Base-by-base conservation (phyloP, 108 stramenopile species). In the Nitzschia putrida region DNA sequence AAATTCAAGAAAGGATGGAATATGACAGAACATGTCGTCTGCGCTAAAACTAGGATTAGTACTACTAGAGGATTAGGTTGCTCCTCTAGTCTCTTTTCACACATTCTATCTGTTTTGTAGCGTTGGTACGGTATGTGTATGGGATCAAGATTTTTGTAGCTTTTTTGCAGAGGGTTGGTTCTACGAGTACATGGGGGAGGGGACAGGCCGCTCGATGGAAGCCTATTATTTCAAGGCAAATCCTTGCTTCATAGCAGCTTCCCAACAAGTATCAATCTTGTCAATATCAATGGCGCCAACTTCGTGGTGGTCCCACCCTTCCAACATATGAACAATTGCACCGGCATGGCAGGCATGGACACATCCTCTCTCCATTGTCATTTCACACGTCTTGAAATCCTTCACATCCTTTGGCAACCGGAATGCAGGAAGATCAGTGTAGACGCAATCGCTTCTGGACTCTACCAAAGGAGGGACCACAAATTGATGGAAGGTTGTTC, bases 261-360 rank as follows among this genome's bases (percentile, higher is more conserved):
- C 58, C 71, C 71, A 72, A 10, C 44, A 58, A 8, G 24, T 13
- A 23, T 64, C 61, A 10, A 72, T 72, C n/a, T 51, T 50, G 7
- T 37, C 57, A 22, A 47, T 24, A 64, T 64, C 60, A 59, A 72
- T 72, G 12, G 60, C 61, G 8, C 71, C 71, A 11, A 72, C 71
- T 55, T 72, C 71, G 49, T 72, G 61, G 25, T 25, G 54, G 50
- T 72, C 71, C 71, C 71, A 64, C 13, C 61, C 71, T 22, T 72
- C 60, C 39, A 72, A 23, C 0, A 61, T 39, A 44, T 72, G 60
- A 26, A 72, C 61, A 26, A 72, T 52, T n/a, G 61, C 60, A 26
- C 71, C 71, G 2, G 71, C 71, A 38, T 72, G 71, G 54, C 71
- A 72, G 16, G 71, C 61, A 64, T 72, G 61, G 25, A 72, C 61